Base-by-base conservation (phyloP, 192 early-diverging fungal genomes). In the Umbelopsis ramanniana region DNA sequence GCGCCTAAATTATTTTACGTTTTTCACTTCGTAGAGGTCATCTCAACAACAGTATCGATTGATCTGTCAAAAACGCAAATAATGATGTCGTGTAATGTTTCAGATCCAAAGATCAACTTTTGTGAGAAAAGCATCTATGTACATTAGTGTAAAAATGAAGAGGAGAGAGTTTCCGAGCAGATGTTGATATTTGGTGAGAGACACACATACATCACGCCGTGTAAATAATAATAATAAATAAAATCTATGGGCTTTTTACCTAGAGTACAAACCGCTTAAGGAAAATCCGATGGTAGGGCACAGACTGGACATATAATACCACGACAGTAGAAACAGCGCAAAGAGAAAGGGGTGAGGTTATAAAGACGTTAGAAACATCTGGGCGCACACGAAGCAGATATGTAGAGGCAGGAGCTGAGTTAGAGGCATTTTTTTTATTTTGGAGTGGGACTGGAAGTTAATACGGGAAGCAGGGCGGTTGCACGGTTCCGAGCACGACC, bases 41-140 rank as follows among this genome's bases (percentile, higher is more conserved):
- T 12, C 40, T 43, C 10, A 63, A 37, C 11, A 29, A 63, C 15
- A 37, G 9, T 35, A 29, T 55, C 19, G 21, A 29, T 63, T 33
- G 57, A 63, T 63, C 57, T 63, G 57, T 63, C 57, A 63, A 63
- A 63, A 6, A 37, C 17, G 29, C 33, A 63, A 63, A 63, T 63
- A 63, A 63, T 63, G 17, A 63, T 14, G 57, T 17, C 17, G 57
- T 63, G 57, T 63, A 63, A 22, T 22, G 29, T 38, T 37, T 37
- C 15, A 63, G 33, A 63, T 17, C 40, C 5, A 38, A 63, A 55
- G 53, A 29, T 55, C 33, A 37, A 63, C 33, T 29, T 37, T 26
- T 12, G 57, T 63, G 57, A 63, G 57, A 63, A 63, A 63, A 63
- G n/a, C 17, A 15, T 19, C 5, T 0, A n/a, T 17, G 15, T n/a